Percentiles rank a stretch among this genome's conserved stretches.
Conservation (phyloP, 495 filamentous ascomycete species). For the Trichoderma erinaceum region DNA sequence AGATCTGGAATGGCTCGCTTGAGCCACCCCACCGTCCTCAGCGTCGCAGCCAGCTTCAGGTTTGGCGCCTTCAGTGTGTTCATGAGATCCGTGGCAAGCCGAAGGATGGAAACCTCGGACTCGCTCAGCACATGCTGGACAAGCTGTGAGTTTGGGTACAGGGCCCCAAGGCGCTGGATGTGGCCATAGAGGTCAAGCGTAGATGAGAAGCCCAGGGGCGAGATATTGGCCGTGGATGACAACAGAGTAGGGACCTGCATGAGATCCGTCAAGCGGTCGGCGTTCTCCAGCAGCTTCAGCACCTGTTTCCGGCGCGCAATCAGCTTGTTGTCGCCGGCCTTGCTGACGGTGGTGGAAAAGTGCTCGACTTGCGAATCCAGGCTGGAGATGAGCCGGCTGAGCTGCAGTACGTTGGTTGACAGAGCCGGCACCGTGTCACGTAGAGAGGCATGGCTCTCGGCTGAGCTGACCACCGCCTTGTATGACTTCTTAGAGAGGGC, state of each 20-base stretch:
- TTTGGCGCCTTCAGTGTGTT: constrained; percentile 64
- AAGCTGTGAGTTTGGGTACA: constrained; percentile 74
- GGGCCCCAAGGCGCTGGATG: constrained; percentile 74
- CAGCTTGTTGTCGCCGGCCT: constrained; percentile 59
- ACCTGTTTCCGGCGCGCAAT: constrained; percentile 73
- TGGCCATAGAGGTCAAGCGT: constrained; percentile 91
- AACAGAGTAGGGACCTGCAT: constrained; percentile 86
- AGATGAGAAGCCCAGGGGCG: constrained; percentile 67
- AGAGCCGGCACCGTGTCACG: constrained; percentile 61
- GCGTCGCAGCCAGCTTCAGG: constrained; percentile 82
- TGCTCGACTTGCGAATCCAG: constrained; percentile 71
- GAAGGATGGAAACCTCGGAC: constrained; percentile 82
- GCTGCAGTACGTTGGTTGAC: constrained; percentile 52
- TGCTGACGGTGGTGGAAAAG: constrained; percentile 81
- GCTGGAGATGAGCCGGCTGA: constrained; percentile 66
- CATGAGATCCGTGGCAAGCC: constrained; percentile 83
- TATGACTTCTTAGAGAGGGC: constrained; percentile 88
- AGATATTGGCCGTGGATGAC: constrained; percentile 48
- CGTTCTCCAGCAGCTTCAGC: constrained; percentile 78
- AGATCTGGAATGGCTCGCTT: constrained; percentile 80
- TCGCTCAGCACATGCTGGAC: constrained; percentile 66
- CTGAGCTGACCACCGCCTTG: constrained; percentile 74
- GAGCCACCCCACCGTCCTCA: constrained; percentile 89
- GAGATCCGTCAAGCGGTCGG: constrained; percentile 84
- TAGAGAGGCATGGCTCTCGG: constrained; percentile 68